Conservation (phyloP, 495 filamentous ascomycete species). For the Trichoderma erinaceum region DNA sequence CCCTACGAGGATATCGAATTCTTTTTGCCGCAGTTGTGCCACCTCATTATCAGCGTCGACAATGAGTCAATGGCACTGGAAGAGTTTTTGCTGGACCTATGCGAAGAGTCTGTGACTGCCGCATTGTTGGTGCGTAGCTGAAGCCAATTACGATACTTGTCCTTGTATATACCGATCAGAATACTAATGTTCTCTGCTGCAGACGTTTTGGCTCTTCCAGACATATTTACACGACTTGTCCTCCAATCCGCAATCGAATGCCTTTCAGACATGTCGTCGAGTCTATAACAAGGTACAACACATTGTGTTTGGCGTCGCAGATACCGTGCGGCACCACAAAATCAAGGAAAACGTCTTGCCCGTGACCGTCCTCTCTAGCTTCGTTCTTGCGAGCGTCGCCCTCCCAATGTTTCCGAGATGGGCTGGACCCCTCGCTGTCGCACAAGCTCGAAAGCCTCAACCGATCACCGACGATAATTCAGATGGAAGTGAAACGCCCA, state of each 20-base stretch:
- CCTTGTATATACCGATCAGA: too few species aligned
- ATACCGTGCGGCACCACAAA: slow-evolving; percentile 55
- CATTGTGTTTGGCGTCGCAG: slow-evolving; percentile 65
- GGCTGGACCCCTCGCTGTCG: slow-evolving; percentile 66
- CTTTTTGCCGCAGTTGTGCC: slow-evolving; percentile 75
- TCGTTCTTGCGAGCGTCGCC: slow-evolving; percentile 59
- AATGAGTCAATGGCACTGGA: slow-evolving; percentile 80
- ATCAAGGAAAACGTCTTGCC: slow-evolving; percentile 71
- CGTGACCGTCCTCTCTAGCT: slow-evolving; percentile 63
- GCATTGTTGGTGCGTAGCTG: slow-evolving; percentile 57
- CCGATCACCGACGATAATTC: slow-evolving; percentile 44
- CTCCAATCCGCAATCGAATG: slow-evolving; percentile 57
- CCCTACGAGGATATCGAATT: slow-evolving; percentile 79
- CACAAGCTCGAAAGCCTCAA: slow-evolving; percentile 64
- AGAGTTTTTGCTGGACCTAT: slow-evolving; percentile 72
- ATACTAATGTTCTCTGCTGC: slow-evolving; percentile 16
- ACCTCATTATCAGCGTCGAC: slow-evolving; percentile 70
- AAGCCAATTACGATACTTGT: not conserved
- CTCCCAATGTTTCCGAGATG: slow-evolving; percentile 48
- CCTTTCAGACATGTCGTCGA: slow-evolving; percentile 65
- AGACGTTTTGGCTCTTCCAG: slow-evolving; percentile 83
- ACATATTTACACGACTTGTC: slow-evolving; percentile 72
- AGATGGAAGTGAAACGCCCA: slow-evolving; percentile 29
- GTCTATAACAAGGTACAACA: slow-evolving; percentile 77
- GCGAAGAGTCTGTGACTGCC: slow-evolving; percentile 71